Base-by-base conservation (phyloP, 192 early-diverging fungal species). In the Spizellomyces sp. region DNA sequence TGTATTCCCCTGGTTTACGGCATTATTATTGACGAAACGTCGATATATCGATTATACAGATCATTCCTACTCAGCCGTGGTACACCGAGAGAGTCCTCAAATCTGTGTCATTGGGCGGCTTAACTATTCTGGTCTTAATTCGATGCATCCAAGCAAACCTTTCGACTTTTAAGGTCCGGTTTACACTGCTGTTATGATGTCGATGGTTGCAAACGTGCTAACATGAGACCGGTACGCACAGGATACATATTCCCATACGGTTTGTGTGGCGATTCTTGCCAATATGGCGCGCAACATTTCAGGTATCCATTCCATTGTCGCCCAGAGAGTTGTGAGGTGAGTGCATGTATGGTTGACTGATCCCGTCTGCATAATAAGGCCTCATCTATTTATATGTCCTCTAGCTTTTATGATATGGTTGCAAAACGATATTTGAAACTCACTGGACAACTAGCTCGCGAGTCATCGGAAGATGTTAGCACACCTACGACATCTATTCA, bases 191-290 rank as follows among this genome's bases (percentile, higher is more conserved):
- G 36, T 5, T 15, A 42, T 4, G 6, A 42, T 65, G 42, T 22
- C 5, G 60, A 41, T 41, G 60, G 17, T 62, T 6, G 14, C 60
- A 4, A 61, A 4, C 5, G 17, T 19, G 14, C 42, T 41, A 41
- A 42, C 22, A 61, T 61, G 59, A 22, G 22, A 41, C 6, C 15
- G 4, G 17, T 61, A 14, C 15, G 4, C 44, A 6, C 71, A 91
- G 86, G 90, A 92, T 65, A 79, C 85, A 4, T 90, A 88, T 64
- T 81, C 90, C 58, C 91, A 92, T 48, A 88, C 87, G 5, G 82
- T 81, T 42, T 88, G 81, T 58, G 47, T 90, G 27, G 89, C 89
- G 2, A 87, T 85, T 62, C 70, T 92, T 19, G 77, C 86, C 5
- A 92, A 92, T 60, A 82, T 92, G 79, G 85, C 90, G 0, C 76